These are phyloP conservation scores for Boletus semigastroideus DNA, from an alignment of 1,284 basidiomycete species.

Conservation along the genomic window DNA sequence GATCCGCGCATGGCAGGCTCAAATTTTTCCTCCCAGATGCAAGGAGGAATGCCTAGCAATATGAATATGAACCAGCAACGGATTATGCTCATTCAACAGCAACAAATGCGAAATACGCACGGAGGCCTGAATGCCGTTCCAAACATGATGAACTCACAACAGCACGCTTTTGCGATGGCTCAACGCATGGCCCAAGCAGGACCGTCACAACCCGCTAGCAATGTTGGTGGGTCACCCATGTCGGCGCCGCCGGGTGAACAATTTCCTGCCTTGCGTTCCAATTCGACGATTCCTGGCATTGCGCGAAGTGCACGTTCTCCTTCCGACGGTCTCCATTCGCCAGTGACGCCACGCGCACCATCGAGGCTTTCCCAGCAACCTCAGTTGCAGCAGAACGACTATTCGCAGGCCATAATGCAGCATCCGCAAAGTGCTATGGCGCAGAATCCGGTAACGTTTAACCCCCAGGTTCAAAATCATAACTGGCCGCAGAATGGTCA, in stretches of 20 bases:
- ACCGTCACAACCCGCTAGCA: constrained; percentile 32
- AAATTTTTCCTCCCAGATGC: constrained; percentile 29
- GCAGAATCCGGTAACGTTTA: constrained; percentile 28
- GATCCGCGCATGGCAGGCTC: constrained; percentile 30
- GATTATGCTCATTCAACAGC: constrained; percentile 41
- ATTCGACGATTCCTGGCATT: constrained; percentile 65
- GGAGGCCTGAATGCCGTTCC: constrained; percentile 31
- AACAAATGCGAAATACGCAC: constrained; percentile 35
- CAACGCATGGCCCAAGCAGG: constrained; percentile 41
- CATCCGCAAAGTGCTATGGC: constrained; percentile 25
- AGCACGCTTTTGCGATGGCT: constrained; percentile 37
- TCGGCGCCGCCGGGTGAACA: constrained; percentile 26
- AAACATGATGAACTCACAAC: constrained; percentile 35
- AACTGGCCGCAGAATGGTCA: constrained; percentile 36
- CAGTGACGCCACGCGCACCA: constrained; percentile 52
- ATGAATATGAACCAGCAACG: constrained; percentile 43
- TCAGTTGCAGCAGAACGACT: constrained; percentile 35
- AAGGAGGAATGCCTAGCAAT: constrained; percentile 30
- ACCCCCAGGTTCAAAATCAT: constrained; percentile 28
- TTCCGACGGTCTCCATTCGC: constrained; percentile 58
- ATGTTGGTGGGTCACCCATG: constrained; percentile 34
- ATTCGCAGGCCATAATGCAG: constrained; percentile 39
- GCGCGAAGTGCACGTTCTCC: constrained; percentile 70
- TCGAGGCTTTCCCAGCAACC: constrained; percentile 40
- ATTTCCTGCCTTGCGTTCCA: constrained; percentile 49